These are phyloP conservation scores for Quillaja saponaria DNA, from an alignment of 306 rosid genomes.

Conservation along the genomic window DNA sequence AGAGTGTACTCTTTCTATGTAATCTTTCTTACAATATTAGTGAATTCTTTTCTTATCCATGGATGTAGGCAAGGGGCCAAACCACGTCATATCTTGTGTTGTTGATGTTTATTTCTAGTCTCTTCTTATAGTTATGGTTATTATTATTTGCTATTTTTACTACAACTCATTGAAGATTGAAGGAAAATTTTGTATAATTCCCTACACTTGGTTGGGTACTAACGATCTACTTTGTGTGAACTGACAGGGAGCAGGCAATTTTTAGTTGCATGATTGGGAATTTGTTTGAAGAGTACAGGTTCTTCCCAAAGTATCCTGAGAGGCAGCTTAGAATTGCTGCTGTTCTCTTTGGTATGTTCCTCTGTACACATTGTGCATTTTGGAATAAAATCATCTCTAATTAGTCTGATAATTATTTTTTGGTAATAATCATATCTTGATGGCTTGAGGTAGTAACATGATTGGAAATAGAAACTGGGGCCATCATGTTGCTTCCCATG, in stretches of 20 bases:
- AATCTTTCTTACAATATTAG: no score
- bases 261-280: conserved; percentile 93
- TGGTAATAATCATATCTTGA: background rate
- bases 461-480: background rate
- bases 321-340: conserved; percentile 94
- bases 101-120: no score
- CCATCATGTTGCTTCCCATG: background rate
- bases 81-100: no score
- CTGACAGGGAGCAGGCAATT: conserved; percentile 78
- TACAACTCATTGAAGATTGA: no score
- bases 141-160: no score
- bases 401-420: background rate
- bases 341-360: conserved; percentile 80
- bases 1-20: no score
- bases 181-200: no score
- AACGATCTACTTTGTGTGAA: conserved; percentile 17
- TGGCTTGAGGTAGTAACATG: conserved; percentile 6
- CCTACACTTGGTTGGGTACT: conserved; percentile 5
- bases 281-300: conserved; percentile 91
- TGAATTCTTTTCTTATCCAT: no score
- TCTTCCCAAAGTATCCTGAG: conserved; percentile 97
- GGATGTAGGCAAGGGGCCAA: no score
- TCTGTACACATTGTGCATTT: conserved; percentile 23
- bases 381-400: conserved; percentile 14
- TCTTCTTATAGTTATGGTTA: no score